Percentiles rank a stretch among this genome's conserved stretches.
These are phyloP conservation scores for Colletotrichum melonis DNA, from an alignment of 2,329 filamentous ascomycete species.

Conservation along the genomic window DNA sequence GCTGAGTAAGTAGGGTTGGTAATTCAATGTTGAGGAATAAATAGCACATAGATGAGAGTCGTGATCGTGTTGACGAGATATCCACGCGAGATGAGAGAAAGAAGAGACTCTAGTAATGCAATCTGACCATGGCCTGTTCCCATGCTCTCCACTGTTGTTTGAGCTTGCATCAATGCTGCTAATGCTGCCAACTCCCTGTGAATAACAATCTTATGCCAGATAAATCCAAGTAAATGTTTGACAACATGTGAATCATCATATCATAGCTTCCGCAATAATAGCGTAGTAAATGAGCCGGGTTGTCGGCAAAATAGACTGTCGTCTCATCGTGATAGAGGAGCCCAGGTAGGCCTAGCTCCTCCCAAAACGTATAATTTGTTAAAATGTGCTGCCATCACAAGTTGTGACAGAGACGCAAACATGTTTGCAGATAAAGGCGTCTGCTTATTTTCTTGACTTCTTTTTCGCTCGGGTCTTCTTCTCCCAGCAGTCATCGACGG, in stretches of 20 bases:
- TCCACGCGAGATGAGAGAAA: neutral
- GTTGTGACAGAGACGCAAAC: constrained; percentile 8
- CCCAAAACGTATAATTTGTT: constrained; percentile 9
- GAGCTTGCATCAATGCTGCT: neutral
- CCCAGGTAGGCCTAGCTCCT: neutral
- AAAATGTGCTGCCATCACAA: neutral
- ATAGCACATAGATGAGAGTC: neutral
- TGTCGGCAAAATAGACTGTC: constrained; percentile 4
- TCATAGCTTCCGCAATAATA: neutral
- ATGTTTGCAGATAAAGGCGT: neutral
- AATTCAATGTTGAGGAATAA: neutral
- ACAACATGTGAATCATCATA: neutral
- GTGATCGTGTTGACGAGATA: neutral
- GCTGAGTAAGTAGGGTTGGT: neutral
- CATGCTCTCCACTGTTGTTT: neutral
- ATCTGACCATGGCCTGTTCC: constrained; percentile 19
- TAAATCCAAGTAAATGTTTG: neutral
- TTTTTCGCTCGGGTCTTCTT: constrained; percentile 53
- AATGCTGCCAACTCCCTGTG: neutral
- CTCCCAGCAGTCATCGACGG: constrained; percentile 62
- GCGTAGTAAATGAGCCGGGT: neutral
- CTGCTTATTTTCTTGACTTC: constrained; percentile 1
- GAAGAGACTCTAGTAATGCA: constrained; percentile 3
- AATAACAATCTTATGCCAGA: neutral
- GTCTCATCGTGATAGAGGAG: neutral